phyloP scores from a whole-genome alignment of 2,329 filamentous ascomycete species.

The Juglanconis oblonga region DNA sequence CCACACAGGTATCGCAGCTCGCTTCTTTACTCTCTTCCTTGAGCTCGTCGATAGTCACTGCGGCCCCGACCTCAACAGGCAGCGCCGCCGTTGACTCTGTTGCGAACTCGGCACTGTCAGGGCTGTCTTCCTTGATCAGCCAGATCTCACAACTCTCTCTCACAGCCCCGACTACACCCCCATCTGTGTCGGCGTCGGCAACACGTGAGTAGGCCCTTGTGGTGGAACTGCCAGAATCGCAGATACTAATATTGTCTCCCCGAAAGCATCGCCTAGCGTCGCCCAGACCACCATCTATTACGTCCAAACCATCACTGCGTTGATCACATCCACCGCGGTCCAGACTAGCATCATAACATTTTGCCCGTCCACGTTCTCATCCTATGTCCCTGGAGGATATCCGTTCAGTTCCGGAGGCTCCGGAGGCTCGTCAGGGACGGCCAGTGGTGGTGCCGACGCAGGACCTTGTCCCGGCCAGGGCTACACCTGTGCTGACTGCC shows the following conservation, averaged over 20 bases:
- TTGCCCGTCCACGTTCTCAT: neutral
- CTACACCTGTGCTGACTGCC: slow-evolving; percentile 17
- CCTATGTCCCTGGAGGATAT: neutral
- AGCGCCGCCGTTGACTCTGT: neutral
- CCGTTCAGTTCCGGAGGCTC: neutral
- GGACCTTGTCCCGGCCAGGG: slow-evolving; percentile 16
- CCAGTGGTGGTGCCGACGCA: neutral
- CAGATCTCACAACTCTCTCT: slow-evolving; percentile 16
- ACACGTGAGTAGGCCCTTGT: neutral
- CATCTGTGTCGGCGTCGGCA: neutral
- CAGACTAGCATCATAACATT: slow-evolving; percentile 8
- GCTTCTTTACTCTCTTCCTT: slow-evolving; percentile 14
- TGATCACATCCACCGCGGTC: slow-evolving; percentile 13
- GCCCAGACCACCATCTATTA: slow-evolving; percentile 18
- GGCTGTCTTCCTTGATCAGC: slow-evolving; percentile 14
- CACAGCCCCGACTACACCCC: neutral
- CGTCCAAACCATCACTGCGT: slow-evolving; percentile 16
- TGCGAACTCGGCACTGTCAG: slow-evolving; percentile 9
- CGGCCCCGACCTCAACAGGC: neutral
- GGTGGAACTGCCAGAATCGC: too few species aligned
- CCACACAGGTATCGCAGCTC: slow-evolving; percentile 6
- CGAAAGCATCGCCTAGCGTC: neutral
- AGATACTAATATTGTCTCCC: neutral
- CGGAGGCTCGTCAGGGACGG: neutral
- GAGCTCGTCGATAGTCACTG: slow-evolving; percentile 10